Percentiles rank a stretch among this genome's conserved stretches.
Conservation (phyloP, 768 basidiomycete species). For the Leccinum truebloodii region DNA sequence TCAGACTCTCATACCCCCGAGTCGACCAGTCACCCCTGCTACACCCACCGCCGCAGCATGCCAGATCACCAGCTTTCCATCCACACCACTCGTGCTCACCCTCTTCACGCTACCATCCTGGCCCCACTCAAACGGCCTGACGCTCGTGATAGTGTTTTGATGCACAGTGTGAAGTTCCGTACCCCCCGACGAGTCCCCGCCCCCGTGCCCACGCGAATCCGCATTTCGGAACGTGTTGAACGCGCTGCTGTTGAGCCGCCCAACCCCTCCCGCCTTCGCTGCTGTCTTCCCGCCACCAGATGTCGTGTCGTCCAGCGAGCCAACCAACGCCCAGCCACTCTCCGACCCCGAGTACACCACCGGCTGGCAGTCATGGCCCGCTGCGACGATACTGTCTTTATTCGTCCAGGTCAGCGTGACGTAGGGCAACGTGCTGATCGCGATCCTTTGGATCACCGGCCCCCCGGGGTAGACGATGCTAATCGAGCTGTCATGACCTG, state of each 20-base stretch:
- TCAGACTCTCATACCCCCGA: constrained; percentile 50
- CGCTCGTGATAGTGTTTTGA: constrained; percentile 97
- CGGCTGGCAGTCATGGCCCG: constrained; percentile 98
- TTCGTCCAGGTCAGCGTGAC: constrained; percentile 85
- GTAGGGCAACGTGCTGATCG: constrained; percentile 76
- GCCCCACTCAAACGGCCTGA: constrained; percentile 69
- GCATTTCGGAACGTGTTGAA: constrained; percentile 94
- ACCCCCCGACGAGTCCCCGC: constrained; percentile 42
- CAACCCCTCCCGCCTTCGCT: constrained; percentile 47
- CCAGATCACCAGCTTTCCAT: constrained; percentile 94
- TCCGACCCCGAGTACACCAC: constrained; percentile 77
- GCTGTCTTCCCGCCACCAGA: constrained; percentile 38
- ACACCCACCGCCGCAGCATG: constrained; percentile 59
- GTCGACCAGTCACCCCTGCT: constrained; percentile 42
- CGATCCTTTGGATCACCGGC: constrained; percentile 70
- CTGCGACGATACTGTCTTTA: constrained; percentile 82
- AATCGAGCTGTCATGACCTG: constrained; percentile 95
- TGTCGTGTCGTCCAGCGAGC: constrained; percentile 84
- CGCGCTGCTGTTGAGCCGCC: constrained; percentile 88
- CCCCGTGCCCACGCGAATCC: constrained; percentile 63
- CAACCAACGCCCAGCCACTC: constrained; percentile 75
- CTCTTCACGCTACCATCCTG: constrained; percentile 58
- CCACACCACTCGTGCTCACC: constrained; percentile 91
- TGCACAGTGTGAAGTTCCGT: constrained; percentile 89
- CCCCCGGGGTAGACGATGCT: constrained; percentile 89